Conservation (phyloP, 352 stramenopile species). For the Phytophthora megakarya region DNA sequence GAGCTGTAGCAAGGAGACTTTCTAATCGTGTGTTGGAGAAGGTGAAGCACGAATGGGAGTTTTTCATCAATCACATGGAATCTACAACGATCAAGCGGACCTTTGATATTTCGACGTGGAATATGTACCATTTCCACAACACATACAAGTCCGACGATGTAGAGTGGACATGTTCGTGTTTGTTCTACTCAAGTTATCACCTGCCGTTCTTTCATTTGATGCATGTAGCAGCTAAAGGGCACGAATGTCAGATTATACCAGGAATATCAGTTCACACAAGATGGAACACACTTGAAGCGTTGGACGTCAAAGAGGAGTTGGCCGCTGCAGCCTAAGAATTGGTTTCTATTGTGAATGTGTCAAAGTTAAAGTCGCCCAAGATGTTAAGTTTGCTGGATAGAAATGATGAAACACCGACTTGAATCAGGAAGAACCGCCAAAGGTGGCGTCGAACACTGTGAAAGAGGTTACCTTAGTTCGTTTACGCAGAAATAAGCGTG, state of each 20-base stretch:
- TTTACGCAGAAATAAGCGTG: constrained; percentile 7
- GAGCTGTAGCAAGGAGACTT: not conserved
- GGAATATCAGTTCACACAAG: not conserved
- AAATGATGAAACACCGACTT: too few species aligned
- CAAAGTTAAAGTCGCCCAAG: constrained; percentile 18
- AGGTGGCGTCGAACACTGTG: too few species aligned
- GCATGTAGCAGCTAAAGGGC: not conserved
- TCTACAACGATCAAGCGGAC: constrained; percentile 32
- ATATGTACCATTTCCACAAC: constrained; percentile 3
- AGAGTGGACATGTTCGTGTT: constrained; percentile 6
- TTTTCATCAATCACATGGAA: constrained; percentile 20
- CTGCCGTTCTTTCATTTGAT: constrained; percentile 16
- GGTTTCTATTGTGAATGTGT: constrained; percentile 7
- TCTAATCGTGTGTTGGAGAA: constrained; percentile 5
- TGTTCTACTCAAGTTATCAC: constrained; percentile 9
- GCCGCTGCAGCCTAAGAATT: not conserved
- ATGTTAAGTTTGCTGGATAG: constrained; percentile 3
- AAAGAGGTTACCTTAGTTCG: constrained; percentile 15
- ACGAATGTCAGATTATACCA: constrained; percentile 1
- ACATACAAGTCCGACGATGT: not conserved
- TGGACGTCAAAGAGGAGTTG: constrained; percentile 1
- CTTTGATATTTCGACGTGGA: constrained; percentile 12
- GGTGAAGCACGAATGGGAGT: constrained; percentile 24
- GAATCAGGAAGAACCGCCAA: too few species aligned
- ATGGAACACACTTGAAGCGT: constrained; percentile 3